Evolutionary conservation across 2,329 filamentous ascomycete species (phyloP), one percentile per base, ranked within the genome.

Genomic region (Falciphora oryzae): DNA sequence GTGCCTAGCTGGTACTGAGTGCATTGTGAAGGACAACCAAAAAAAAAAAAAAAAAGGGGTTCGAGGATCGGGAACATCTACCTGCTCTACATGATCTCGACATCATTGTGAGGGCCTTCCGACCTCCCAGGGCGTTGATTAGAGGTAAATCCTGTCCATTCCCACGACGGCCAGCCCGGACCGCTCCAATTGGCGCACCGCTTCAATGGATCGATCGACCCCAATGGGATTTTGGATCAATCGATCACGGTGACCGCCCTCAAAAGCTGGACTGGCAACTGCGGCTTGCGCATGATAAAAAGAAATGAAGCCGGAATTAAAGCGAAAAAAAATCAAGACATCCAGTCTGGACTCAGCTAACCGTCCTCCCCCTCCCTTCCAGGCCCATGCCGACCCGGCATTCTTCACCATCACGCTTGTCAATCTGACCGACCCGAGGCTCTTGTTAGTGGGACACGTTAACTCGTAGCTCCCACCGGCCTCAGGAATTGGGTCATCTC

Each of bases 381-480:
- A 81, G 78, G 75, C 78, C 76, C 74, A 78, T 79, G 75, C 77
- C 78, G 75, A 71, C 69, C 38, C 38, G 72, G 74, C 69, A 67
- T 72, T 68, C 73, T 72, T 69, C 72, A 70, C 70, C 57, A 70
- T 71, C 72, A 69, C 78, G 78, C 75, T 79, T 75, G 73, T 75
- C 72, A 70, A 72, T 73, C 73, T 71, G 74, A 78, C 71, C 70
- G 69, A 69, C 74, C 73, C 70, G 74, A 78, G 76, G 74, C 76
- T 77, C 77, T 74, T 68, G 61, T 73, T 73, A 73, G 81, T 83
- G 81, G 84, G 83, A 86, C 82, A 85, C 84, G 83, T 86, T 86
- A 83, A 78, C 82, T 86, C 84, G 84, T 84, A 82, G 79, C 81
- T 86, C 81, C 83, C 80, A 80, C 79, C 74, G 73, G 74, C 75